Percentiles rank a stretch among this genome's conserved stretches.
phyloP scores from a whole-genome alignment of 352 stramenopile genomes.

The Ophiocytium majus region DNA sequence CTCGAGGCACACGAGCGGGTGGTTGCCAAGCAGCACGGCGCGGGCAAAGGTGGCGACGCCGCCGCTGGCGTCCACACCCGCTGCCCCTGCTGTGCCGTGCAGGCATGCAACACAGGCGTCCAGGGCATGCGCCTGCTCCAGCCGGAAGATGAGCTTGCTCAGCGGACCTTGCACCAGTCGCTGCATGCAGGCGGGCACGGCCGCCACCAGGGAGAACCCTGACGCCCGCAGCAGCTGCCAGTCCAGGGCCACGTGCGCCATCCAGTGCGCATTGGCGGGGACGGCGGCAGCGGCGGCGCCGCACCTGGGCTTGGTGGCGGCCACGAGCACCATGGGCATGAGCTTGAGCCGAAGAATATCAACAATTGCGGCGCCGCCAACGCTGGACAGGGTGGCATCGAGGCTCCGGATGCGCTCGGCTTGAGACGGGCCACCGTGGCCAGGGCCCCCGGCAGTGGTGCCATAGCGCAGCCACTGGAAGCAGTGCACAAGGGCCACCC shows the following conservation, averaged over 20 bases:
- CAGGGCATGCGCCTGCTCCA: not conserved
- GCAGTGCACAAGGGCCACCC: not conserved
- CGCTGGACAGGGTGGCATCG: not conserved
- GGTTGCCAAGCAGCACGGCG: not conserved
- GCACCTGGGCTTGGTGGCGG: too few species aligned
- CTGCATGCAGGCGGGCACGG: not conserved
- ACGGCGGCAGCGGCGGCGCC: too few species aligned
- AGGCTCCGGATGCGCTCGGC: not conserved
- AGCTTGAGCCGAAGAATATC: not conserved
- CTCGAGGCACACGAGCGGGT: not conserved
- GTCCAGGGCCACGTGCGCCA: not conserved
- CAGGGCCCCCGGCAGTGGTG: not conserved
- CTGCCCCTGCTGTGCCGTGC: too few species aligned
- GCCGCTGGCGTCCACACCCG: too few species aligned
- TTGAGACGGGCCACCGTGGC: not conserved
- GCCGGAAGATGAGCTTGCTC: not conserved
- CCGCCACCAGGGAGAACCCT: not conserved
- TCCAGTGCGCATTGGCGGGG: not conserved
- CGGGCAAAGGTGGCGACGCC: too few species aligned
- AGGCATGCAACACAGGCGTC: not conserved
- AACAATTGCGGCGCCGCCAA: not conserved
- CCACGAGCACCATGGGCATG: not conserved
- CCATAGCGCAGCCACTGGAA: not conserved
- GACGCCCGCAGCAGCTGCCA: not conserved
- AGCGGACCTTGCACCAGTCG: not conserved